Percentiles rank a stretch among this genome's conserved stretches.
phyloP scores from a whole-genome alignment of 179 eudicot genomes.

The Nepenthes alata region DNA sequence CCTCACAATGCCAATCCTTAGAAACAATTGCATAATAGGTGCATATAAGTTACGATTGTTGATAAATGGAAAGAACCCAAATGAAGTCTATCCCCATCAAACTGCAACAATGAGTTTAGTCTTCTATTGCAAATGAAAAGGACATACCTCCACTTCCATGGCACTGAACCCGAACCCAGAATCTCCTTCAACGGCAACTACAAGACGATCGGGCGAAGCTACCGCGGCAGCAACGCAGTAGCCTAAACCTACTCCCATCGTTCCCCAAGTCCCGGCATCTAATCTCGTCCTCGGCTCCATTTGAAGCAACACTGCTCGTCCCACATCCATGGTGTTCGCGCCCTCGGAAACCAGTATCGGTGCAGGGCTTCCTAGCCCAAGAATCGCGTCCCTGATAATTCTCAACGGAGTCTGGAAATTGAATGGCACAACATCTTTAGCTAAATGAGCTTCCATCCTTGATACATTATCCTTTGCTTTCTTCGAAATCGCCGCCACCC shows the following conservation, averaged over 20 bases:
- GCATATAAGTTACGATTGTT: not conserved
- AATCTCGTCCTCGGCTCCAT: constrained; percentile 92
- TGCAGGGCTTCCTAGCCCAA: constrained; percentile 59
- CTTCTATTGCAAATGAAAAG: not conserved
- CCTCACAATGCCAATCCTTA: too few species aligned
- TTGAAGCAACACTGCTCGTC: constrained; percentile 70
- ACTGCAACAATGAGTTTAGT: not conserved
- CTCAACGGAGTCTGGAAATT: constrained; percentile 83
- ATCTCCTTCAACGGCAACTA: constrained; percentile 97
- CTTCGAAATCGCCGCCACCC: constrained; percentile 61
- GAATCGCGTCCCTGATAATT: constrained; percentile 77
- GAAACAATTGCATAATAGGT: too few species aligned
- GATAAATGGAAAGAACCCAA: not conserved
- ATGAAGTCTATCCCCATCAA: not conserved
- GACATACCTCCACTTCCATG: constrained; percentile 89
- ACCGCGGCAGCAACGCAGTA: constrained; percentile 97
- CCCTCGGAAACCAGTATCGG: constrained; percentile 91
- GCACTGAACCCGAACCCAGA: constrained; percentile 98
- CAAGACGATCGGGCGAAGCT: constrained; percentile 83
- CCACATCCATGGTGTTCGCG: constrained; percentile 95
- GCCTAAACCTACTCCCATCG: constrained; percentile 97
- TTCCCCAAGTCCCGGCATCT: constrained; percentile 99
- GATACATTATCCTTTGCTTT: constrained; percentile 70
- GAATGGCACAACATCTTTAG: constrained; percentile 82
- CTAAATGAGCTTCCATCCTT: constrained; percentile 72